A percentile compares a stretch with the other conserved stretches of the same genome.
These are phyloP conservation scores for Linum lewisii DNA, from an alignment of 345 rosid genomes.

Conservation along the genomic window DNA sequence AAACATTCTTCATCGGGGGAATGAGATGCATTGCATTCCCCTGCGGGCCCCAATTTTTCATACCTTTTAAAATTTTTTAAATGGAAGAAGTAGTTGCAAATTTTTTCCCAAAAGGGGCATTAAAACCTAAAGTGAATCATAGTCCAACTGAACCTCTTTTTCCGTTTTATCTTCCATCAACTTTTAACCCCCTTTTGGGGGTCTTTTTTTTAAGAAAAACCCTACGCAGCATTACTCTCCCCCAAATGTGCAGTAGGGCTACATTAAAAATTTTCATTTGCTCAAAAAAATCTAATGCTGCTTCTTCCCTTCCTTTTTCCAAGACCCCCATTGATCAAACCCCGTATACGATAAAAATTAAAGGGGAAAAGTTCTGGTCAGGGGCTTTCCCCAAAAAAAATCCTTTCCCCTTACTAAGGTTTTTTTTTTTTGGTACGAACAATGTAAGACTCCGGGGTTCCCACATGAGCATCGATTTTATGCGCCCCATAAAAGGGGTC, in stretches of 20 bases:
- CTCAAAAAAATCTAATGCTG: conserved; percentile 34
- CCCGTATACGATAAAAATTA: conserved; percentile 52
- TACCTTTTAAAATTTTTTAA: conserved; percentile 24
- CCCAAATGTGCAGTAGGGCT: conserved; percentile 32
- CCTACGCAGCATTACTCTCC: conserved; percentile 32
- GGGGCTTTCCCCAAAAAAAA: conserved; percentile 40
- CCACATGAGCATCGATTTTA: conserved; percentile 51
- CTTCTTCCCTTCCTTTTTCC: conserved; percentile 34
- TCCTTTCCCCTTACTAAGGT: conserved; percentile 31
- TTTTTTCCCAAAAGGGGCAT: no score
- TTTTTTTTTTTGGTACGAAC: conserved; percentile 37
- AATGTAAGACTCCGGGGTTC: conserved; percentile 40
- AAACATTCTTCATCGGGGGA: neutral
- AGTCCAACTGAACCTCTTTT: conserved; percentile 33
- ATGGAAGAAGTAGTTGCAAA: no score
- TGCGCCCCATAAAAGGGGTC: conserved; percentile 19
- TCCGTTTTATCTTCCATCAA: conserved; percentile 37
- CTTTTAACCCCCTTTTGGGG: conserved; percentile 34
- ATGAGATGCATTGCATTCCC: conserved; percentile 7
- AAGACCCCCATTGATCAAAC: conserved; percentile 57
- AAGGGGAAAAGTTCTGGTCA: conserved; percentile 27
- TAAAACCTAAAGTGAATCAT: conserved; percentile 22
- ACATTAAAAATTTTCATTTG: conserved; percentile 49
- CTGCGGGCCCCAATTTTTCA: conserved; percentile 24
- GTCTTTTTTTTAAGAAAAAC: conserved; percentile 38